These are phyloP conservation scores for Paramecium pentaurelia DNA, from an alignment of 73 alveolate genomes.

Conservation along the genomic window DNA sequence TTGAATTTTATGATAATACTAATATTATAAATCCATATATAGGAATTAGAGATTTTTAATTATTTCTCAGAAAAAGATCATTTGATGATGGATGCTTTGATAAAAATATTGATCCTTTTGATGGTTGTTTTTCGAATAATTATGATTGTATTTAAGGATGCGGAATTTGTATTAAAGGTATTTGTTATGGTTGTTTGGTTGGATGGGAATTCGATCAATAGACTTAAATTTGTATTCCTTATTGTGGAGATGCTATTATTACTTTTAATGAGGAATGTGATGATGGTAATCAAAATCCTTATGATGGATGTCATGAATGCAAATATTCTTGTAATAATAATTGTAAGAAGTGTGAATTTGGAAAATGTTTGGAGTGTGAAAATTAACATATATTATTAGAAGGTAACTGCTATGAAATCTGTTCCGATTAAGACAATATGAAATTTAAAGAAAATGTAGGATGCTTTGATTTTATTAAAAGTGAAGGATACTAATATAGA, in stretches of 20 bases:
- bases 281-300: neutral
- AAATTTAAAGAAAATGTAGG: neutral
- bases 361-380: neutral
- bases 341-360: neutral
- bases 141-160: neutral
- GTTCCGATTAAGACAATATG: too few species aligned
- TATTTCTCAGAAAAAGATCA: too few species aligned
- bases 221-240: neutral
- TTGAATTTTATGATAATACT: neutral
- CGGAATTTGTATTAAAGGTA: neutral
- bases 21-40: too few species aligned
- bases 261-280: neutral
- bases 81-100: neutral
- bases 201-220: neutral
- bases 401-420: neutral
- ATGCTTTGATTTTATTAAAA: too few species aligned
- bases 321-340: neutral
- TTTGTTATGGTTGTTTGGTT: neutral
- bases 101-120: neutral
- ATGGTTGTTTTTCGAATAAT: neutral
- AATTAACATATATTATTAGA: too few species aligned
- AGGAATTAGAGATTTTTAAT: neutral
- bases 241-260: neutral
- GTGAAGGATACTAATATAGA: too few species aligned
- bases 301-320: neutral